Conservation (phyloP, 495 filamentous ascomycete genomes). For the Bryoglossum gracile region DNA sequence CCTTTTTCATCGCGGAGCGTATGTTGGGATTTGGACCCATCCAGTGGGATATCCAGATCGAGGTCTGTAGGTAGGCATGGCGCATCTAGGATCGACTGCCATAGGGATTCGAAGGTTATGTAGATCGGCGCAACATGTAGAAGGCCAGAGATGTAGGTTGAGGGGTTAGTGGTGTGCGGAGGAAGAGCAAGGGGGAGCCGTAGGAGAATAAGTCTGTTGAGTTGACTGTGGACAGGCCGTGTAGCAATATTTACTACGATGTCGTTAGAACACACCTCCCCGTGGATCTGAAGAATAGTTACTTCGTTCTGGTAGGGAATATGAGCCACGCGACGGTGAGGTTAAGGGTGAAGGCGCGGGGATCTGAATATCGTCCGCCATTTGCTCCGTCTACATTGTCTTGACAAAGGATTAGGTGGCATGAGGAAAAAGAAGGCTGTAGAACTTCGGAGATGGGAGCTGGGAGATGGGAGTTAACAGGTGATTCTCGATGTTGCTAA, state of each 20-base stretch:
- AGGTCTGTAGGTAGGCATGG: slow-evolving; percentile 12
- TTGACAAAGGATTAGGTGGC: too few relatives aligned
- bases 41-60: neutral
- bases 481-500: too few relatives aligned
- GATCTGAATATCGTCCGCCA: slow-evolving; percentile 3
- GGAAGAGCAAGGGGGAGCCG: slow-evolving; percentile 40
- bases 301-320: slow-evolving; percentile 17
- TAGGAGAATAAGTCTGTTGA: slow-evolving; percentile 40
- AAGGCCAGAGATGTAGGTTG: slow-evolving; percentile 36
- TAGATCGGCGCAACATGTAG: slow-evolving; percentile 38
- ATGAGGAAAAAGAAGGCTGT: too few relatives aligned
- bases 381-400: too few relatives aligned
- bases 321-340: slow-evolving; percentile 2
- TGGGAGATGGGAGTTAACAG: too few relatives aligned
- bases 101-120: slow-evolving; percentile 37
- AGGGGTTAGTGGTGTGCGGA: slow-evolving; percentile 29
- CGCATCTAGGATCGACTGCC: slow-evolving; percentile 25
- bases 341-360: slow-evolving; percentile 10
- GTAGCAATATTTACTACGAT: slow-evolving; percentile 24
- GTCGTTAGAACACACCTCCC: neutral
- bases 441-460: too few relatives aligned
- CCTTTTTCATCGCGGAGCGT: neutral
- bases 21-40: neutral
- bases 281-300: neutral
- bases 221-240: slow-evolving; percentile 34